A percentile compares a stretch with the other conserved stretches of the same genome.
These are phyloP conservation scores for Aegilops longissima DNA, from an alignment of 176 grass and related monocot species.

Conservation along the genomic window DNA sequence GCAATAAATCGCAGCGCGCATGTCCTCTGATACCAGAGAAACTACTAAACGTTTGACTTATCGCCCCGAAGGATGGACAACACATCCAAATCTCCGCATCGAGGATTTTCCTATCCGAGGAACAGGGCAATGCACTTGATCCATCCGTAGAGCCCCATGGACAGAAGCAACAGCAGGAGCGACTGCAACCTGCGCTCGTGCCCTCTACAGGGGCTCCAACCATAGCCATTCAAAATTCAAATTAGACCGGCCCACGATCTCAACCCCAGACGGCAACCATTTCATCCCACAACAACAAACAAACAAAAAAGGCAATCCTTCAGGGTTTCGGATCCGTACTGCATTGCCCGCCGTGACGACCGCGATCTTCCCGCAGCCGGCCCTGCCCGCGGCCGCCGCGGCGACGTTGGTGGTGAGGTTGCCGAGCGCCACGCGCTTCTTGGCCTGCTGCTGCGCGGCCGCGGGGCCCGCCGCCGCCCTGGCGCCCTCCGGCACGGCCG, in stretches of 20 bases:
- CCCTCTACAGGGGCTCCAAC: not conserved
- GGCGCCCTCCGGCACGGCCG: conserved; percentile 35
- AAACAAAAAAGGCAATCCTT: not conserved
- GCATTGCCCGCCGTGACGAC: conserved; percentile 22
- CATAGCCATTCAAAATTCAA: not conserved
- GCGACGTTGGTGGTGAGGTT: conserved; percentile 74
- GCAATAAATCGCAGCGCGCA: not conserved
- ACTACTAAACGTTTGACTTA: not conserved
- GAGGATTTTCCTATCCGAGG: not conserved
- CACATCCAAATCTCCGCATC: not conserved
- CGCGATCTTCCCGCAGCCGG: conserved; percentile 27
- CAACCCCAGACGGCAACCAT: not conserved
- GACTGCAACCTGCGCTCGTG: not conserved
- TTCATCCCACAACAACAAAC: too few relatives aligned
- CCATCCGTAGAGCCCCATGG: not conserved
- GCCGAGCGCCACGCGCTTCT: conserved; percentile 86
- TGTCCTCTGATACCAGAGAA: not conserved
- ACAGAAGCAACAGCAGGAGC: not conserved
- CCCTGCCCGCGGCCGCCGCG: not conserved
- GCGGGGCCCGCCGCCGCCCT: conserved; percentile 25
- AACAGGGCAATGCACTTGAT: not conserved
- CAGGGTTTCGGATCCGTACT: not conserved
- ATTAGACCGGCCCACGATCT: not conserved
- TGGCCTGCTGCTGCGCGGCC: conserved; percentile 55
- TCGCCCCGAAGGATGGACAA: not conserved